A percentile compares a stretch with the other conserved stretches of the same genome.
phyloP scores from a whole-genome alignment of 2,329 filamentous ascomycete genomes.

The Pyrenophora tritici-repentis region DNA sequence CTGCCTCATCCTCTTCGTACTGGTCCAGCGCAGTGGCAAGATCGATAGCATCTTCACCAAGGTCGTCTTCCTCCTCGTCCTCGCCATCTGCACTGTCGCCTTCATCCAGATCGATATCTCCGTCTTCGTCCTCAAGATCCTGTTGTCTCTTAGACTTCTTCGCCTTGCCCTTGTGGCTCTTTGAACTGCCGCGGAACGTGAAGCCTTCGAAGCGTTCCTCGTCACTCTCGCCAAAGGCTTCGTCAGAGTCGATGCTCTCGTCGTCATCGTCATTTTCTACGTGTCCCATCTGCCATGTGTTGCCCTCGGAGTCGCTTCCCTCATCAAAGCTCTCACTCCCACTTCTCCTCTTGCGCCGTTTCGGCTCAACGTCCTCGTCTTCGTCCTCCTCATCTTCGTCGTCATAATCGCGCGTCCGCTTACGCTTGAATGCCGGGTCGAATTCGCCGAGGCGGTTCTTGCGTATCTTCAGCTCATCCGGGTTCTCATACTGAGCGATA shows the following conservation, averaged over 20 bases:
- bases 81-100: conserved; percentile 52
- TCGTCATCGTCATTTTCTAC: conserved; percentile 68
- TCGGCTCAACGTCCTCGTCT: conserved; percentile 35
- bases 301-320: conserved; percentile 83
- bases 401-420: conserved; percentile 56
- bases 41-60: conserved; percentile 68
- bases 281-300: conserved; percentile 80
- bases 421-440: conserved; percentile 50
- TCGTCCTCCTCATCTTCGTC: conserved; percentile 49
- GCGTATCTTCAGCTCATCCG: conserved; percentile 59
- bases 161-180: conserved; percentile 55
- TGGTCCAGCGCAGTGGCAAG: conserved; percentile 65
- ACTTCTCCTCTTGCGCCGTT: conserved; percentile 34
- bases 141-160: conserved; percentile 40
- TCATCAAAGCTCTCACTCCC: conserved; percentile 65
- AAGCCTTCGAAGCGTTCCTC: conserved; percentile 83
- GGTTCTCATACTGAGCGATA: conserved; percentile 64
- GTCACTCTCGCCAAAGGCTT: conserved; percentile 87
- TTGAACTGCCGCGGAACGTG: conserved; percentile 66
- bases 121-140: conserved; percentile 28
- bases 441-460: conserved; percentile 63
- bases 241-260: conserved; percentile 72
- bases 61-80: conserved; percentile 64
- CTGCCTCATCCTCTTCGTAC: conserved; percentile 45
- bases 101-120: conserved; percentile 55